Evolutionary conservation across 2,329 filamentous ascomycete genomes (phyloP).

Genomic region (Emydomyces testavorans): DNA sequence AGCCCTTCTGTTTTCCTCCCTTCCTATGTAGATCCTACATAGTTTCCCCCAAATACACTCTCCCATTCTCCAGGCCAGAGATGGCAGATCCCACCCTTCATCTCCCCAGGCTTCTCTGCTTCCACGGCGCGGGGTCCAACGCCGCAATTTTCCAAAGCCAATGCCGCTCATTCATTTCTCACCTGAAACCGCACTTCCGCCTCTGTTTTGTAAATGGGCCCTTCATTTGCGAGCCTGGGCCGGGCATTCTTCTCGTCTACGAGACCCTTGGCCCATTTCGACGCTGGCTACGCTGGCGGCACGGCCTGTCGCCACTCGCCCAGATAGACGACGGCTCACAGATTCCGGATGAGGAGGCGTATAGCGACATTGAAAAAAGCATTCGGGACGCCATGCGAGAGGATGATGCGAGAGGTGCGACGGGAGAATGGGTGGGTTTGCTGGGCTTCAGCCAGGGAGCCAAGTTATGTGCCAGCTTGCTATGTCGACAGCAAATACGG

Average conservation of each 20-base stretch:
- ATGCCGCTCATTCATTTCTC: constrained; percentile 45
- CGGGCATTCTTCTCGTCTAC: constrained; percentile 55
- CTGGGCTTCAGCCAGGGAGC: constrained; percentile 59
- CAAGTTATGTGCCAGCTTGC: constrained; percentile 48
- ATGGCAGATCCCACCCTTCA: constrained; percentile 21
- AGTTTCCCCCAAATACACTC: too few relatives aligned
- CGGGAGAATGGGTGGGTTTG: constrained; percentile 49
- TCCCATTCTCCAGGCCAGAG: neutral
- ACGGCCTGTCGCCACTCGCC: constrained; percentile 34
- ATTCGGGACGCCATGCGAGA: constrained; percentile 33
- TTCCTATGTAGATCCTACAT: too few relatives aligned
- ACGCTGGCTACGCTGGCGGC: constrained; percentile 52
- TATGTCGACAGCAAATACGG: constrained; percentile 31
- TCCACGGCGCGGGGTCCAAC: constrained; percentile 70
- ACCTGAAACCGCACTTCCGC: constrained; percentile 50
- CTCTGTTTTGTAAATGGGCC: constrained; percentile 63
- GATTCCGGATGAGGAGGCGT: constrained; percentile 31
- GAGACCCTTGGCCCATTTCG: constrained; percentile 54
- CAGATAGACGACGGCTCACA: constrained; percentile 34
- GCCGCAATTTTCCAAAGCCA: constrained; percentile 58
- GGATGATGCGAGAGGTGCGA: constrained; percentile 32
- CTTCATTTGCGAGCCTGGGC: constrained; percentile 46
- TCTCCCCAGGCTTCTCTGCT: constrained; percentile 60
- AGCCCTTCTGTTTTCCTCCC: too few relatives aligned
- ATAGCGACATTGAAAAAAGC: constrained; percentile 40